Base-by-base conservation (phyloP, 306 rosid species). In the Abrus pulchellus region DNA sequence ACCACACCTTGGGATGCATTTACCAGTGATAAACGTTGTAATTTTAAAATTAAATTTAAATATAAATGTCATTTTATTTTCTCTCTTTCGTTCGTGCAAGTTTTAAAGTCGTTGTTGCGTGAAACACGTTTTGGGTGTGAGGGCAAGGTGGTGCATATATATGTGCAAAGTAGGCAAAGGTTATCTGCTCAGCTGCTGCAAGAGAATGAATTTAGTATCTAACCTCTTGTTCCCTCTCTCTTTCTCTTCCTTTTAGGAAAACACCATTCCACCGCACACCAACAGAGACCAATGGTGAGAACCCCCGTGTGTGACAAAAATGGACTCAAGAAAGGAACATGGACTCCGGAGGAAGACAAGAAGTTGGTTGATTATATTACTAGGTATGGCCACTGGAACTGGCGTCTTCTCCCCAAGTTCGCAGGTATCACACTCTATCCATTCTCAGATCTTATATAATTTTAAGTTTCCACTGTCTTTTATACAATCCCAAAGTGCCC, bases 331-430 rank as follows among this genome's bases (percentile, higher is more conserved):
- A 91, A 88, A 66, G 96, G 96, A 4, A 86, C 88, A 43, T 91
- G 96, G 92, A 86, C 92, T 14, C 85, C 89, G 0, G 96, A 91
- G 78, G 96, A 91, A 82, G 96, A 91, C 61, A 71, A 80, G 69
- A 87, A 82, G 80, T 88, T 91, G 59, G 72, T 69, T 56, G 93
- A 86, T 83, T 89, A 91, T 83, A 84, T 89, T 33, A 83, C 92
- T 9, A 81, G 83, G 50, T 91, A 89, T 47, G 93, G 96, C 71
- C 69, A 80, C 78, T 89, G 93, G 93, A 91, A 91, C 77, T 91
- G 93, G 96, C 96, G 96, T 9, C 88, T 80, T 55, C 91, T 87
- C 47, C 96, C 96, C 82, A 84, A 72, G 71, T 89, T 84, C 75
- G 93, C 96, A 68, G 96, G 96, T 89, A 76, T 40, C 30, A 20